These are phyloP conservation scores for Poronia punctata DNA, from an alignment of 495 filamentous ascomycete species.

Conservation along the genomic window DNA sequence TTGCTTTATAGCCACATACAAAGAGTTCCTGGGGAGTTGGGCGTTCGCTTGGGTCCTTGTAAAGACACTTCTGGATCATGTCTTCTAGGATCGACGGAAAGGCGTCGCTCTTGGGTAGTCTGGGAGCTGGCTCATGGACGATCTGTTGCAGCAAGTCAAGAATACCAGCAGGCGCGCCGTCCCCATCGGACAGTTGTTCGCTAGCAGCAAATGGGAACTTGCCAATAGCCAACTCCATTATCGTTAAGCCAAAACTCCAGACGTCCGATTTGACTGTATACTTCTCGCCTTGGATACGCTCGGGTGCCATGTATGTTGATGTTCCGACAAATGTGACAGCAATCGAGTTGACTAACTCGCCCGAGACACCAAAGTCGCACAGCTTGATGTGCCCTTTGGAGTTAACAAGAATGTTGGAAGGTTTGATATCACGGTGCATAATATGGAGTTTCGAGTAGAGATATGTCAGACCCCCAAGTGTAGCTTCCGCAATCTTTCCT, in stretches of 20 bases:
- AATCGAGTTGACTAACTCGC: conserved; percentile 92
- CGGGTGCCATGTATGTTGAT: conserved; percentile 97
- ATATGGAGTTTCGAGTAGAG: conserved; percentile 91
- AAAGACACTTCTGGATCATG: conserved; percentile 91
- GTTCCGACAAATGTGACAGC: conserved; percentile 98
- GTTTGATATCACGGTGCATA: conserved; percentile 98
- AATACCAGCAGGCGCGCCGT: conserved; percentile 84
- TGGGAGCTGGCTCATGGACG: conserved; percentile 90
- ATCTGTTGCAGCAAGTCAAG: conserved; percentile 95
- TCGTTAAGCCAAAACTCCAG: conserved; percentile 92
- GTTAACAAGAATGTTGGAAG: conserved; percentile 94
- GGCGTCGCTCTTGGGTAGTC: conserved; percentile 90
- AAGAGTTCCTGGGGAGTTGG: conserved; percentile 87
- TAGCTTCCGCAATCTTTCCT: conserved; percentile 97
- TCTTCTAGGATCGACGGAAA: conserved; percentile 93
- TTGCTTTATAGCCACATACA: conserved; percentile 33
- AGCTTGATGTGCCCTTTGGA: conserved; percentile 91
- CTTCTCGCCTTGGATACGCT: conserved; percentile 90
- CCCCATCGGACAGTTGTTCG: conserved; percentile 56
- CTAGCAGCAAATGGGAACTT: conserved; percentile 87
- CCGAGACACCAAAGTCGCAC: conserved; percentile 96
- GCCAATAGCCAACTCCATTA: conserved; percentile 96
- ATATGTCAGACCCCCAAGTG: conserved; percentile 89
- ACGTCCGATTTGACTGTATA: conserved; percentile 98
- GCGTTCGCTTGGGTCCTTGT: conserved; percentile 77